Evolutionary conservation across 176 grass and related monocot genomes (phyloP).

Genomic region (Zea mays): DNA sequence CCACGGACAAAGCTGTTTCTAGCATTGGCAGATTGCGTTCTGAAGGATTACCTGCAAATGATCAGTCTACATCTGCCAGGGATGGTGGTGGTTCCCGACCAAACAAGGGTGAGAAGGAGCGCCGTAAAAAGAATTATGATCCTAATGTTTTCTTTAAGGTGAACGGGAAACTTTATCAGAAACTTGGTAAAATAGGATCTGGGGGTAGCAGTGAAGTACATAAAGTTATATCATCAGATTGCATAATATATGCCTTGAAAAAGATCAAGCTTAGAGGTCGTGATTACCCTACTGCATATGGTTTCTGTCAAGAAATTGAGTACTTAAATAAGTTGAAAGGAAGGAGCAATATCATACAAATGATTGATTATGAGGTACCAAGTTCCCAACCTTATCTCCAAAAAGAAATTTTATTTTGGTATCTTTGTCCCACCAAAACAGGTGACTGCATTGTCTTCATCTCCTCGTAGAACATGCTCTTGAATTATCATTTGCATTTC

Average conservation of each 20-base stretch:
- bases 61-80: conserved; percentile 46
- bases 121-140: conserved; percentile 66
- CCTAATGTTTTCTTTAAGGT: conserved; percentile 84
- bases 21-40: conserved; percentile 42
- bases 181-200: conserved; percentile 93
- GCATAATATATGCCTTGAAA: conserved; percentile 87
- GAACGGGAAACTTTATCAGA: conserved; percentile 94
- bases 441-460: background rate
- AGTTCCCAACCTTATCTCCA: background rate
- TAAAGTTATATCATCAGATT: conserved; percentile 87
- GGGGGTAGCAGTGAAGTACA: conserved; percentile 97
- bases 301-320: conserved; percentile 93
- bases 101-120: conserved; percentile 67
- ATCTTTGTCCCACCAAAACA: background rate
- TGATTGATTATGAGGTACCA: conserved; percentile 94
- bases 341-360: conserved; percentile 87
- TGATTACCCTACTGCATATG: conserved; percentile 87
- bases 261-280: conserved; percentile 96
- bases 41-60: conserved; percentile 42
- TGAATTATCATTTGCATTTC: conserved; percentile 14
- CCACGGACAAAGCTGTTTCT: conserved; percentile 44
- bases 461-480: conserved; percentile 4
- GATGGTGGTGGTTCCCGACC: conserved; percentile 43
- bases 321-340: conserved; percentile 94
- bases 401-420: background rate